A percentile compares a stretch with the other conserved stretches of the same genome.
These are phyloP conservation scores for Vanrija pseudolonga DNA, from an alignment of 1,284 basidiomycete genomes.

Conservation along the genomic window DNA sequence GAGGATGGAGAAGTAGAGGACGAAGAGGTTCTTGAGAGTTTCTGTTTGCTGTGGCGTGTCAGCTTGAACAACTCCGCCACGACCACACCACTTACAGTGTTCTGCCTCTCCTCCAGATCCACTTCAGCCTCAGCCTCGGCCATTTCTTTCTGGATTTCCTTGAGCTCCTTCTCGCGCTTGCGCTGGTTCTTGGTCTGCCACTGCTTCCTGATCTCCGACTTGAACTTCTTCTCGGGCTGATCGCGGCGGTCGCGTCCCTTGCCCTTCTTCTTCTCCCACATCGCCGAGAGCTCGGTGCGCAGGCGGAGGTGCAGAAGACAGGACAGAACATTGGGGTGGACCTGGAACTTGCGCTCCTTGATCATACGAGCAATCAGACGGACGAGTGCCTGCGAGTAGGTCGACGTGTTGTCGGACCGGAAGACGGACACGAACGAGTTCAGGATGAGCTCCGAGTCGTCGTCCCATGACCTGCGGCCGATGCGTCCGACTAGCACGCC, in stretches of 20 bases:
- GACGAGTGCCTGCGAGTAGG: slow-evolving; percentile 81
- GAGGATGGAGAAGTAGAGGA: slow-evolving; percentile 93
- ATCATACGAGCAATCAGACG: slow-evolving; percentile 92
- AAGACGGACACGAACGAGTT: slow-evolving; percentile 77
- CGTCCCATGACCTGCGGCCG: slow-evolving; percentile 82
- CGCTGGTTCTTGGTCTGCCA: slow-evolving; percentile 82
- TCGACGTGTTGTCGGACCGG: slow-evolving; percentile 70
- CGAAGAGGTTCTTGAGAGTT: slow-evolving; percentile 95
- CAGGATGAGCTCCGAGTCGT: slow-evolving; percentile 78
- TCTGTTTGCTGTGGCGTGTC: slow-evolving; percentile 76
- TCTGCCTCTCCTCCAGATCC: slow-evolving; percentile 82
- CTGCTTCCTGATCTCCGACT: slow-evolving; percentile 62
- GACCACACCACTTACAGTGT: slow-evolving; percentile 58
- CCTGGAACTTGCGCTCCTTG: slow-evolving; percentile 84
- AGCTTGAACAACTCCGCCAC: not conserved
- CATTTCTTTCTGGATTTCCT: slow-evolving; percentile 83
- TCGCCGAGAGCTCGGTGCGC: slow-evolving; percentile 69
- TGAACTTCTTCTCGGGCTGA: slow-evolving; percentile 53
- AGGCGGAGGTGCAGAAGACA: slow-evolving; percentile 83
- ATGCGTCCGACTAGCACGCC: slow-evolving; percentile 77
- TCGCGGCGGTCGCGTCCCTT: slow-evolving; percentile 57
- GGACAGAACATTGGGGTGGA: slow-evolving; percentile 83
- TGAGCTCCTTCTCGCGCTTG: slow-evolving; percentile 73
- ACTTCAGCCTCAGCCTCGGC: slow-evolving; percentile 92
- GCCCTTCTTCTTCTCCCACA: slow-evolving; percentile 53